Evolutionary conservation across 2,329 filamentous ascomycete species (phyloP).

Genomic region (Ophiostoma sp.): DNA sequence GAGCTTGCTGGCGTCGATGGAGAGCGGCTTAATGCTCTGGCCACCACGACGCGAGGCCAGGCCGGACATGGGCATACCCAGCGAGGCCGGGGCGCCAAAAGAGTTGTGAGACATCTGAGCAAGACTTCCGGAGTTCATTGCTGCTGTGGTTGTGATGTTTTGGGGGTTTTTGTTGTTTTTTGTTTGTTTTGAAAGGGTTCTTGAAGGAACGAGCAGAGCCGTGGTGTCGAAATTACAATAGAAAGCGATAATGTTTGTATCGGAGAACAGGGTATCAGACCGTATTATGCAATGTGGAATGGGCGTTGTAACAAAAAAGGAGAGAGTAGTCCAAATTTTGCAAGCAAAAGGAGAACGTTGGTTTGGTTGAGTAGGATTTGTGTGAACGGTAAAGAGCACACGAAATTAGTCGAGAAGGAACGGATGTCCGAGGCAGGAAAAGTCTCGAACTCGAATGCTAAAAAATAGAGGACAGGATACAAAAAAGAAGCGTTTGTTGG

Average conservation of each 20-base stretch:
- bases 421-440: constrained; percentile 13
- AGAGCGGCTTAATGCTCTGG: constrained; percentile 87
- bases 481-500: not conserved
- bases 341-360: constrained; percentile 13
- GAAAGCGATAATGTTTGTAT: not conserved
- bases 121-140: constrained; percentile 96
- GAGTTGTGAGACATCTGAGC: constrained; percentile 97
- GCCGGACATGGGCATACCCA: constrained; percentile 75
- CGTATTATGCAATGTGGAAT: constrained; percentile 16
- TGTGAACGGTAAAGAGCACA: constrained; percentile 20
- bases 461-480: not conserved
- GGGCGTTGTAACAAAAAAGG: constrained; percentile 24
- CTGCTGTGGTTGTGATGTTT: constrained; percentile 39
- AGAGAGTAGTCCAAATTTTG: constrained; percentile 14
- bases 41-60: constrained; percentile 84
- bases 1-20: constrained; percentile 69
- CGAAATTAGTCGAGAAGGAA: constrained; percentile 23
- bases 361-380: not conserved
- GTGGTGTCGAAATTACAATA: constrained; percentile 7
- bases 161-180: not conserved
- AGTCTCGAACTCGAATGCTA: constrained; percentile 18
- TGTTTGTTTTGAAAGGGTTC: not conserved
- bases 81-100: constrained; percentile 64
- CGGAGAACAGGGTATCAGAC: constrained; percentile 18
- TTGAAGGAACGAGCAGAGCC: too few relatives aligned